These are phyloP conservation scores for Secale cereale DNA, from an alignment of 176 grass and related monocot genomes.

Conservation along the genomic window DNA sequence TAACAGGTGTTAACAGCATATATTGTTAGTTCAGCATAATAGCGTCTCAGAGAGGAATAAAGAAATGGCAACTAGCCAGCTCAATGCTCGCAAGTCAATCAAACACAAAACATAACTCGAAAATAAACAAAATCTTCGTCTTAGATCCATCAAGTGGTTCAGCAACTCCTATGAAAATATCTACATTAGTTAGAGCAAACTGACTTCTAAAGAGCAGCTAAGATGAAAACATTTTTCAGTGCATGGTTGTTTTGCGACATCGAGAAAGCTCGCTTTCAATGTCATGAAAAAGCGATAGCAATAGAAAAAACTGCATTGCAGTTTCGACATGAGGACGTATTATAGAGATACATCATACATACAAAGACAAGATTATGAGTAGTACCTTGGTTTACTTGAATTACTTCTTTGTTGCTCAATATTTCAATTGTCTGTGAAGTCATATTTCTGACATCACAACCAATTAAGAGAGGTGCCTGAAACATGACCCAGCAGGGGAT, in stretches of 20 bases:
- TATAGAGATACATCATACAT: neutral
- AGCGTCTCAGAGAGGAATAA: neutral
- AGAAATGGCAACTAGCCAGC: neutral
- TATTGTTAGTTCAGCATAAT: neutral
- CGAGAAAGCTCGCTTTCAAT: neutral
- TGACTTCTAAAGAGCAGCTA: neutral
- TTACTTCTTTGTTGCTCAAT: conserved; percentile 88
- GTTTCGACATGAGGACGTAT: neutral
- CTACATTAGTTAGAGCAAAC: neutral
- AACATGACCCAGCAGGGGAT: neutral
- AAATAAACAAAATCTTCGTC: neutral
- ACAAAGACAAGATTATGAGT: neutral
- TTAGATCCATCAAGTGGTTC: neutral
- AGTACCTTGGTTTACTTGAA: conserved; percentile 93
- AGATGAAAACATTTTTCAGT: neutral
- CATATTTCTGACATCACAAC: conserved; percentile 97
- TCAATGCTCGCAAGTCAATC: neutral
- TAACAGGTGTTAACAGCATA: neutral
- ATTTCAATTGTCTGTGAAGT: conserved; percentile 77
- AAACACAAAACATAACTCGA: neutral
- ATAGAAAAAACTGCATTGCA: neutral
- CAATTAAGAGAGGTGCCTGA: conserved; percentile 97
- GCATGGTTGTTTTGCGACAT: neutral
- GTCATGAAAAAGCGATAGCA: neutral
- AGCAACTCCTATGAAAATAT: neutral